Evolutionary conservation across 495 filamentous ascomycete genomes (phyloP).

Genomic region (Neurospora africana): DNA sequence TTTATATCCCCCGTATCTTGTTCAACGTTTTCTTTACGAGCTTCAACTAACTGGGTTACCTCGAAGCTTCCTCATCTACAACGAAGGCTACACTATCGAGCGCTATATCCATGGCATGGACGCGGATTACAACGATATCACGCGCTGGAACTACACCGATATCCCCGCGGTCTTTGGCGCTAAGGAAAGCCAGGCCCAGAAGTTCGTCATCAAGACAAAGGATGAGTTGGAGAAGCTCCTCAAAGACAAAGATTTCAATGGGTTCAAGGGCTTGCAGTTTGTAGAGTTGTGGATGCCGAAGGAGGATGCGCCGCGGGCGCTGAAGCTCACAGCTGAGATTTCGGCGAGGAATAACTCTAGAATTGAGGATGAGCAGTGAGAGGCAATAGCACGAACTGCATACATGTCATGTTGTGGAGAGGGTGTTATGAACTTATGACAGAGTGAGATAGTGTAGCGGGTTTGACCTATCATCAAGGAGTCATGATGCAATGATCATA

Average conservation of each 20-base stretch:
- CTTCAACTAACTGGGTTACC: not conserved
- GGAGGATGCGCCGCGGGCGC: constrained; percentile 62
- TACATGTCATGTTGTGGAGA: not conserved
- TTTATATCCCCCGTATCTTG: constrained; percentile 3
- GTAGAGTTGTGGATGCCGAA: constrained; percentile 82
- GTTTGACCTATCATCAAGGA: not conserved
- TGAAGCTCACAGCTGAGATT: constrained; percentile 61
- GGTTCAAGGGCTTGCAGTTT: constrained; percentile 44
- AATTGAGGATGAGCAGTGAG: constrained; percentile 10
- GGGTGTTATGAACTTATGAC: not conserved
- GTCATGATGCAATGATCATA: not conserved
- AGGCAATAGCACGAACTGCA: not conserved
- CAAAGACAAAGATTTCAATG: constrained; percentile 52
- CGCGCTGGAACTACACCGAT: constrained; percentile 59
- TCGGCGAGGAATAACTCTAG: constrained; percentile 49
- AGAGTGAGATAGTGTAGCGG: not conserved
- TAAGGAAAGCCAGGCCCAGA: constrained; percentile 42
- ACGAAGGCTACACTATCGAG: constrained; percentile 70
- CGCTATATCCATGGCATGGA: constrained; percentile 68
- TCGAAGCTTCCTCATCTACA: constrained; percentile 60
- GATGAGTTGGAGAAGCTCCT: constrained; percentile 61
- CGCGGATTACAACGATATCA: constrained; percentile 70
- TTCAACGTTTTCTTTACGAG: not conserved
- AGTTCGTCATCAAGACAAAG: constrained; percentile 60
- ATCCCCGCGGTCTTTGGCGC: constrained; percentile 62